Evolutionary conservation across 768 basidiomycete species (phyloP).

Genomic region (Hygrophorus pudorinus): DNA sequence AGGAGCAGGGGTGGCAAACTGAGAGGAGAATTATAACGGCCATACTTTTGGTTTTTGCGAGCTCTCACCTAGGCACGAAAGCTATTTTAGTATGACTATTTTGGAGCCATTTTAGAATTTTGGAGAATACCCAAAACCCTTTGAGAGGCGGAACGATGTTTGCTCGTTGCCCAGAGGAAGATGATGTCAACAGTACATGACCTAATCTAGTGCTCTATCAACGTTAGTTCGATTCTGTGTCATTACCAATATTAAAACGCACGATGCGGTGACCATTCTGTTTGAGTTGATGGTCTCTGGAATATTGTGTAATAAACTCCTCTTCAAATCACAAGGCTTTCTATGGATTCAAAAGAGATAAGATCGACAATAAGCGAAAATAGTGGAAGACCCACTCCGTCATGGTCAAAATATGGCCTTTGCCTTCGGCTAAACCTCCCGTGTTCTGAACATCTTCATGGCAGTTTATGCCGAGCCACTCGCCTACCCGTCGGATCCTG

Average conservation of each 20-base stretch:
- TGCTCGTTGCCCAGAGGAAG: slow-evolving; percentile 18
- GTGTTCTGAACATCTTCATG: slow-evolving; percentile 25
- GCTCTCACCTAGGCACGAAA: slow-evolving; percentile 44
- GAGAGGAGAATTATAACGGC: neutral
- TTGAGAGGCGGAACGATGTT: slow-evolving; percentile 39
- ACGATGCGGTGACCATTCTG: slow-evolving; percentile 31
- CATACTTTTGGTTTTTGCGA: neutral
- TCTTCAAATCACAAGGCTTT: neutral
- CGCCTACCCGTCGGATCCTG: slow-evolving; percentile 51
- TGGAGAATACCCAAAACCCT: slow-evolving; percentile 28
- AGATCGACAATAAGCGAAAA: neutral
- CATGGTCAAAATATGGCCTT: slow-evolving; percentile 22
- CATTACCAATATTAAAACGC: slow-evolving; percentile 11
- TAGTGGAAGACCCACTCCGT: slow-evolving; percentile 23
- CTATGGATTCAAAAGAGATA: neutral
- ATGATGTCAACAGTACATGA: slow-evolving; percentile 42
- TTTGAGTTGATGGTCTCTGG: slow-evolving; percentile 3
- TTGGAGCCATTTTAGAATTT: slow-evolving; percentile 37
- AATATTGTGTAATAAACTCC: slow-evolving; percentile 1
- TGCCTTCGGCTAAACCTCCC: slow-evolving; percentile 28
- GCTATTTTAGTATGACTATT: slow-evolving; percentile 20
- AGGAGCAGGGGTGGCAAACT: slow-evolving; percentile 31
- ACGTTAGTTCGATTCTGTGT: slow-evolving; percentile 5
- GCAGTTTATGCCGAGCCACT: slow-evolving; percentile 38
- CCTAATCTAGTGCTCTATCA: slow-evolving; percentile 34